Base-by-base conservation (phyloP, 441 rosid species). In the Pelargonium citronellum region DNA sequence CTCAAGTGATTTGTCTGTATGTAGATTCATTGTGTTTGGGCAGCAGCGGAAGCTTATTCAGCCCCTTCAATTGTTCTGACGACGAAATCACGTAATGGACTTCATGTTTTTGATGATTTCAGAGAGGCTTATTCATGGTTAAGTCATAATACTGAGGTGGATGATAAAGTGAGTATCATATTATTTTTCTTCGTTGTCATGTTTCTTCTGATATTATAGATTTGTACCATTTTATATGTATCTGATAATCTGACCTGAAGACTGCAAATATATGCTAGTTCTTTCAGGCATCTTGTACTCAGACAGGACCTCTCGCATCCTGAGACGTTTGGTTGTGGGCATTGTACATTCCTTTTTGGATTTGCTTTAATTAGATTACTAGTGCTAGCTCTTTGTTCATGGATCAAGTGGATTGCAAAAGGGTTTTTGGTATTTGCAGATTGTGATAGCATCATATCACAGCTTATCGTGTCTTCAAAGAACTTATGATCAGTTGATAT, bases 1-100 rank as follows among this genome's bases (percentile, higher is more conserved):
- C 62, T 57, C 30, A 67, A 66, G 22, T 74, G 70, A 71, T 72
- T 63, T 70, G 75, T 81, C 13, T 60, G 71, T 34, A 44, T 82
- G 85, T 79, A 95, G 99, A 86, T 91, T 70, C 99, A 95, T 81
- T 95, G 92, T 77, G 97, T 95, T 73, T 95, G 99, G 99, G 99
- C 99, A 69, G 98, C 98, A 62, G 98, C 99, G 57, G 98, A 95
- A 88, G 99, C 99, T 74, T 95, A 95, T 85, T 95, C 99, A 64
- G 98, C 99, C 63, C 99, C 99, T 44, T 95, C 99, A 49, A 92
- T 92, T 67, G 99, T 95, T 51, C 81, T 95, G 78, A 92, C 98
- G 66, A 84, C 98, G 69, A 81, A 82, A 46, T 77, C 95, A 0
- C 86, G 60, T 0, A 92, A 91, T 70, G 99, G 96, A 55, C 81